These are phyloP conservation scores for Xylariaceae sp. DNA, from an alignment of 2,329 filamentous ascomycete genomes.

Conservation along the genomic window DNA sequence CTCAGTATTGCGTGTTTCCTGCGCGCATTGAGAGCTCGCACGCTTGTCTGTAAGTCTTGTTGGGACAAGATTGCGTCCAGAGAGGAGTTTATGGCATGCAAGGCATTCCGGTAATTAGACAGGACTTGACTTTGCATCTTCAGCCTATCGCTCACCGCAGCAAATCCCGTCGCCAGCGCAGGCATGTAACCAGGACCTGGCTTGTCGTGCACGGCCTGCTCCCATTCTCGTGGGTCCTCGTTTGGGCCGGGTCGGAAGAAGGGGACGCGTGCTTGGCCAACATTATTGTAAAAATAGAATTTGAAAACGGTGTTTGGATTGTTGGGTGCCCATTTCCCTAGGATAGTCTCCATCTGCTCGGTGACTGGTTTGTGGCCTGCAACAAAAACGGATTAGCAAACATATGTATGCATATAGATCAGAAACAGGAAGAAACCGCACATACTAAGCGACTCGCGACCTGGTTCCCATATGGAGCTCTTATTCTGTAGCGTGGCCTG, in stretches of 20 bases:
- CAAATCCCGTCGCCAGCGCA: constrained; percentile 76
- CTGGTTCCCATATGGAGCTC: constrained; percentile 41
- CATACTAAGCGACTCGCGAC: constrained; percentile 41
- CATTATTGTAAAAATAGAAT: constrained; percentile 87
- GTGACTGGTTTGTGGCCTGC: constrained; percentile 74
- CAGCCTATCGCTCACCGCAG: constrained; percentile 73
- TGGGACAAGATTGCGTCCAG: constrained; percentile 75
- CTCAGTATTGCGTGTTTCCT: constrained; percentile 76
- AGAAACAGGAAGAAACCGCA: not conserved
- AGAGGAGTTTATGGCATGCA: constrained; percentile 81
- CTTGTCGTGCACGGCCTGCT: constrained; percentile 81
- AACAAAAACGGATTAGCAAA: constrained; percentile 23
- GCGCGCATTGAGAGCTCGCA: constrained; percentile 74
- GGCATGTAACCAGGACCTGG: constrained; percentile 79
- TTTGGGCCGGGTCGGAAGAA: constrained; percentile 74
- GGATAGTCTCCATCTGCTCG: constrained; percentile 74
- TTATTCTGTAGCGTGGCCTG: constrained; percentile 41
- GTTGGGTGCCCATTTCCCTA: constrained; percentile 76
- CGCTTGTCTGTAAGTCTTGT: constrained; percentile 78
- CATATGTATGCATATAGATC: not conserved
- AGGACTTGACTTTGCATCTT: constrained; percentile 75
- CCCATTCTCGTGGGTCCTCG: constrained; percentile 82
- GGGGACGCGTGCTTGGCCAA: constrained; percentile 75
- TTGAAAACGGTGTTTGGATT: constrained; percentile 76
- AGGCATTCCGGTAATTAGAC: constrained; percentile 70